These are phyloP conservation scores for Heimioporus retisporus DNA, from an alignment of 1,284 basidiomycete species.

Conservation along the genomic window DNA sequence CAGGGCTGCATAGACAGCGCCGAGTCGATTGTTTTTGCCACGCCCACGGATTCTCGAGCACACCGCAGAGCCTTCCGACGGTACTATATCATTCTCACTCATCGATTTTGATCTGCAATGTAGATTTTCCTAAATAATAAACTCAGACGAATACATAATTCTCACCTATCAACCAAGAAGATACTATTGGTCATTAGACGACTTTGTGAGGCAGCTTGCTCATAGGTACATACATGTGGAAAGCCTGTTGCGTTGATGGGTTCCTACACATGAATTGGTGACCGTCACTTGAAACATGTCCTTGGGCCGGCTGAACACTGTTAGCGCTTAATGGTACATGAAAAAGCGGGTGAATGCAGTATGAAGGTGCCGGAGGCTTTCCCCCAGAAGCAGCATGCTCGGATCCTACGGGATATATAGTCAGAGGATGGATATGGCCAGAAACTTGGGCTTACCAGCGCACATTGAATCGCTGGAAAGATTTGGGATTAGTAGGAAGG, in stretches of 20 bases:
- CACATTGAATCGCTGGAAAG: slow-evolving; percentile 54
- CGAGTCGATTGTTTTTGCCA: slow-evolving; percentile 60
- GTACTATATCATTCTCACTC: slow-evolving; percentile 51
- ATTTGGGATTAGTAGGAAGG: slow-evolving; percentile 1
- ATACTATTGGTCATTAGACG: slow-evolving; percentile 48
- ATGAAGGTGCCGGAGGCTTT: slow-evolving; percentile 57
- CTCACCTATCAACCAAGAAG: slow-evolving; percentile 61
- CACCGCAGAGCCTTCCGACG: slow-evolving; percentile 52
- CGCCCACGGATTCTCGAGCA: slow-evolving; percentile 44
- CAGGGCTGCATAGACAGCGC: slow-evolving; percentile 64
- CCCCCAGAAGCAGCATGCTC: slow-evolving; percentile 57
- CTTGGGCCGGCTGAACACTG: slow-evolving; percentile 44
- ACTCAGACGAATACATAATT: not conserved
- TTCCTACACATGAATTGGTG: slow-evolving; percentile 62
- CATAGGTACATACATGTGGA: slow-evolving; percentile 62
- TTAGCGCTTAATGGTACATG: slow-evolving; percentile 51
- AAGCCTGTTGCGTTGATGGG: slow-evolving; percentile 60
- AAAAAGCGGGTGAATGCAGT: slow-evolving; percentile 64
- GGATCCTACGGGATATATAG: slow-evolving; percentile 20
- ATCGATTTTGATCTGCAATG: slow-evolving; percentile 62
- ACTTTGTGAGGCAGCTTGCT: not conserved
- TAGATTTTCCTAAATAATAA: not conserved
- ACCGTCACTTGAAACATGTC: slow-evolving; percentile 64
- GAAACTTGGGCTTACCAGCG: slow-evolving; percentile 45
- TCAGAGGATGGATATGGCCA: not conserved